Evolutionary conservation across 495 filamentous ascomycete species (phyloP).

Genomic region (Massariosphaeria phaeospora): DNA sequence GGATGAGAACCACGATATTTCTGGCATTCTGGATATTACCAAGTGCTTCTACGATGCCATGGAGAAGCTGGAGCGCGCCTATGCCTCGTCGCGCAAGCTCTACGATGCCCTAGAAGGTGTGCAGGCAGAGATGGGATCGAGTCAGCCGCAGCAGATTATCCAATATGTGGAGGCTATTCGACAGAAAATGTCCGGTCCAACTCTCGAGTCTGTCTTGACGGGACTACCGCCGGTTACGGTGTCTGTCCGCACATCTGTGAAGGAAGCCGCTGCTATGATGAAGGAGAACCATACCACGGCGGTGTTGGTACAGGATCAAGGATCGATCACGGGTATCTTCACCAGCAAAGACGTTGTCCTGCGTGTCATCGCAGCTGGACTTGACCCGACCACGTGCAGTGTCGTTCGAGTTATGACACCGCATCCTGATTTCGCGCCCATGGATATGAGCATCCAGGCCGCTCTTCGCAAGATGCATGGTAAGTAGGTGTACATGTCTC

Average conservation of each 20-base stretch:
- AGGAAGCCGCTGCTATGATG: conserved; percentile 90
- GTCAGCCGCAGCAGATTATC: conserved; percentile 96
- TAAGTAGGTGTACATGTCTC: conserved; percentile 43
- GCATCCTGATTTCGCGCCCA: conserved; percentile 95
- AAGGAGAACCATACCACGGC: conserved; percentile 98
- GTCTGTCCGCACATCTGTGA: conserved; percentile 90
- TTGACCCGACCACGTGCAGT: conserved; percentile 92
- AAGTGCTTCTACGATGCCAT: conserved; percentile 99
- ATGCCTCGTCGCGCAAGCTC: conserved; percentile 89
- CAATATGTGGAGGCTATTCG: conserved; percentile 96
- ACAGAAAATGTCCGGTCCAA: conserved; percentile 95
- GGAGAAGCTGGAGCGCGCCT: conserved; percentile 97
- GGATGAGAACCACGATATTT: conserved; percentile 99
- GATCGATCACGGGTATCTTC: conserved; percentile 96
- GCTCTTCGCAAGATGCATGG: conserved; percentile 98
- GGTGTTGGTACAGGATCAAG: conserved; percentile 92
- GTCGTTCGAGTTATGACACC: conserved; percentile 98
- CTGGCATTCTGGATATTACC: conserved; percentile 95
- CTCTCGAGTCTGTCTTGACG: conserved; percentile 87
- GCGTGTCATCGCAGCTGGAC: conserved; percentile 92
- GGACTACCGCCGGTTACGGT: conserved; percentile 90
- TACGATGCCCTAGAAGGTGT: conserved; percentile 98
- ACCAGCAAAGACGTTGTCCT: conserved; percentile 99
- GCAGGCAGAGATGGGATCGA: conserved; percentile 94
- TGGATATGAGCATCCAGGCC: conserved; percentile 98